phyloP scores from a whole-genome alignment of 768 basidiomycete genomes.

The Dentipellis fragilis region DNA sequence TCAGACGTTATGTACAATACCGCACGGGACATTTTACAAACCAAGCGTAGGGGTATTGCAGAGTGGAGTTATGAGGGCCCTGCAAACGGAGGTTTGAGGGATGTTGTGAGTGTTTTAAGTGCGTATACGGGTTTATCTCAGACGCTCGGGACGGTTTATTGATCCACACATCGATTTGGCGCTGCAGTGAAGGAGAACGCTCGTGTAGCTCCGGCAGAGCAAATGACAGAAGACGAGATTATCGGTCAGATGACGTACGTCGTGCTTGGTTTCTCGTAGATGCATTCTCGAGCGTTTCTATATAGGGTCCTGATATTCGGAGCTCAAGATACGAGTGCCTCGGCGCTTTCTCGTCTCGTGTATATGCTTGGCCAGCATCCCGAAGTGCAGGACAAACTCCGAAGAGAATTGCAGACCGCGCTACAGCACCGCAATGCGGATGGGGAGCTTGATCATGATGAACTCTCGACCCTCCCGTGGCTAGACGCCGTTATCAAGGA shows the following conservation, averaged over 20 bases:
- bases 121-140: background rate
- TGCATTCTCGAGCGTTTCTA: background rate
- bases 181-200: constrained; percentile 25
- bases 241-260: constrained; percentile 25
- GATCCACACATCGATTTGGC: background rate
- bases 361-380: constrained; percentile 18
- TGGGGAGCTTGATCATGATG: constrained; percentile 17
- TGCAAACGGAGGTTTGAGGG: background rate
- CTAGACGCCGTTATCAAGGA: constrained; percentile 20
- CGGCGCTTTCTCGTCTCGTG: constrained; percentile 19
- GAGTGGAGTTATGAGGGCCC: background rate
- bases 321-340: constrained; percentile 20
- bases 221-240: constrained; percentile 25
- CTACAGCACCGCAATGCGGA: background rate
- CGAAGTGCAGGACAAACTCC: constrained; percentile 18
- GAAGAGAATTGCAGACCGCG: constrained; percentile 17
- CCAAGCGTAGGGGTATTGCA: constrained; percentile 19
- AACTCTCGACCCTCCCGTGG: constrained; percentile 16
- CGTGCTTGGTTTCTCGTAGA: background rate
- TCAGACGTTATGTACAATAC: constrained; percentile 21
- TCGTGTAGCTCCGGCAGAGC: constrained; percentile 19
- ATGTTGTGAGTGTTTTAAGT: background rate
- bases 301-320: background rate
- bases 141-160: background rate
- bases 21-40: constrained; percentile 18